Percentiles rank a stretch among this genome's conserved stretches.
Evolutionary conservation across 163 green algal species (phyloP).

Genomic region (Coccomyxa subellipsoidea): DNA sequence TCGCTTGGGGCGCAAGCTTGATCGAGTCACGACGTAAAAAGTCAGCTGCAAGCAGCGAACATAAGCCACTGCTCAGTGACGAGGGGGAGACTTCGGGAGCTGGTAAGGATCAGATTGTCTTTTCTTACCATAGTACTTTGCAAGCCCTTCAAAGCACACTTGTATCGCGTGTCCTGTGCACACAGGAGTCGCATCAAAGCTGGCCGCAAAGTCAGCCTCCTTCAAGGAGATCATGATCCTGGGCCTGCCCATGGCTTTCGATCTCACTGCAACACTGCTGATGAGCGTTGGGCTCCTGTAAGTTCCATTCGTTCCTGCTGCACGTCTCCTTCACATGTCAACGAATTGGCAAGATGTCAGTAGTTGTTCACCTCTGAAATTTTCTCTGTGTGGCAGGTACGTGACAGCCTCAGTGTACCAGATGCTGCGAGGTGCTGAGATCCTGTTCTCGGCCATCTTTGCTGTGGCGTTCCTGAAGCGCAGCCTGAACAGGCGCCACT

Average conservation of each 20-base stretch:
- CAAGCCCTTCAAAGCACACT: too few species aligned
- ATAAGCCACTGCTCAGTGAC: neutral
- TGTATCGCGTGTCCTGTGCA: too few species aligned
- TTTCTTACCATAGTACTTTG: too few species aligned
- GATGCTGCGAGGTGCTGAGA: conserved; percentile 92
- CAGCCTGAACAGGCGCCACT: conserved; percentile 75
- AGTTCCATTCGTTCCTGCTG: neutral
- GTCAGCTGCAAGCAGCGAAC: neutral
- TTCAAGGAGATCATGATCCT: conserved; percentile 49
- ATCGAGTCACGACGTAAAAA: neutral
- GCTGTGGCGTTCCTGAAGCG: conserved; percentile 75
- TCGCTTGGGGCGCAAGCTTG: conserved; percentile 35
- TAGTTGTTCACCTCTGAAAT: too few species aligned
- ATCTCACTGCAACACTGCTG: conserved; percentile 84
- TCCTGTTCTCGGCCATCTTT: conserved; percentile 90
- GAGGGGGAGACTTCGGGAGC: neutral
- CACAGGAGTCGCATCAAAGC: neutral
- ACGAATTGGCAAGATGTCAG: too few species aligned
- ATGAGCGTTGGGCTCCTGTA: conserved; percentile 91
- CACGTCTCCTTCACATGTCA: too few species aligned
- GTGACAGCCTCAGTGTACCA: conserved; percentile 88
- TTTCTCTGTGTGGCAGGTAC: neutral
- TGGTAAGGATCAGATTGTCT: neutral
- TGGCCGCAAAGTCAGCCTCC: conserved; percentile 21
- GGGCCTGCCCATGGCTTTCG: conserved; percentile 79